Base-by-base conservation (phyloP, 2,329 filamentous ascomycete species). In the Xylariaceae sp. region DNA sequence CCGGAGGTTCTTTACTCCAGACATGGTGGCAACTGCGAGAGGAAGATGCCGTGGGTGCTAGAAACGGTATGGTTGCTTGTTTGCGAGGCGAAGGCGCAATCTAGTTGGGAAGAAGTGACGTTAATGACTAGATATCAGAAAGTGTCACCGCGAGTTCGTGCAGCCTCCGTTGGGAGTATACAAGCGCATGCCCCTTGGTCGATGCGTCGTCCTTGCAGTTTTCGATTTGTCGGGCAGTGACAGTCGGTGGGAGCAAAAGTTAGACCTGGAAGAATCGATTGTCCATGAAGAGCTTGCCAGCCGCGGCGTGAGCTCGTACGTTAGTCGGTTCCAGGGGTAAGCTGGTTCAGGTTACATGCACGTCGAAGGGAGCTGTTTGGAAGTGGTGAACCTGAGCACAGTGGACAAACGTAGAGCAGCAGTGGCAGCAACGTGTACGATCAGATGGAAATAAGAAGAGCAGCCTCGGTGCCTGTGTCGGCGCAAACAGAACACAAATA, bases 1-100 rank as follows among this genome's bases (percentile, higher is more conserved):
- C 55, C 84, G 76, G 52, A 90, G 78, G 67, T 86, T 87, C 68
- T 75, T 83, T 58, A 87, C 83, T 58, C 78, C 81, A 59, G 81
- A 81, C 77, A 81, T 81, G 57, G 63, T 69, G 6, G 22, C 22
- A 11, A 26, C 22, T 26, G 22, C 22, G 22, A 26, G 6, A 6
- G 22, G 22, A 6, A 26, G 22, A 26, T 6, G 11, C 6, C 22
- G 22, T 26, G 22, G n/a, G 22, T 11, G 22, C 6, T 26, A 11
- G 11, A 6, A 6, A 6, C 22, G 22, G 22, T 11, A 6, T 11
- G 6, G 22, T 26, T 11, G 22, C n/a, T 26, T 26, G 22, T 26
- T 26, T 26, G 22, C 22, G 11, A 11, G 22, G 11, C 22, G 22
- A 26, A 26, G 22, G 22, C 11, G 11, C 22, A 26, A 11, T 26